Evolutionary conservation across 257 asterid species (phyloP).

Genomic region (Dorcoceras hygrometricum): DNA sequence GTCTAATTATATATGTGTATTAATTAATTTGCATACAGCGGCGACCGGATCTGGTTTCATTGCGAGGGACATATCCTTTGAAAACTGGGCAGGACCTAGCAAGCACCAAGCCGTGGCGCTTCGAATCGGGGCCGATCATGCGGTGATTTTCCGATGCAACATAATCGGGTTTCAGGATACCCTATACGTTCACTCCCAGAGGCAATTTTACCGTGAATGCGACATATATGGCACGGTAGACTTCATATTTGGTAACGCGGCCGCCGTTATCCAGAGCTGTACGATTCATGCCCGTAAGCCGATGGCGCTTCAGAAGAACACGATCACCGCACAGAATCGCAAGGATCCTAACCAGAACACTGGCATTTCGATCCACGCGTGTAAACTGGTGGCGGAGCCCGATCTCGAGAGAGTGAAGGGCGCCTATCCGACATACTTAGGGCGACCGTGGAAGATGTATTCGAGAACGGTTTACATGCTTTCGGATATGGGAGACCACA

Average conservation of each 20-base stretch:
- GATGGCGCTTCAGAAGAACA: not conserved
- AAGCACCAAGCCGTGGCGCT: constrained; percentile 1
- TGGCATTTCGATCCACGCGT: not conserved
- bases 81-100: not conserved
- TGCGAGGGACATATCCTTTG: not conserved
- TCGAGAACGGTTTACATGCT: constrained; percentile 18
- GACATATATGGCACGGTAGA: not conserved
- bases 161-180: not conserved
- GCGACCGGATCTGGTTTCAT: not conserved
- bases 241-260: not conserved
- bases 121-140: not conserved
- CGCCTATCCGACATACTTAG: constrained; percentile 1
- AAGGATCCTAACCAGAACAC: not conserved
- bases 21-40: not conserved
- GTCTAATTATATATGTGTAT: too few relatives aligned
- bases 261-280: not conserved
- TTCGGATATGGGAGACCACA: not conserved
- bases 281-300: not conserved
- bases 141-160: not conserved
- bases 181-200: not conserved
- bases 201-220: not conserved
- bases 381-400: not conserved
- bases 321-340: not conserved
- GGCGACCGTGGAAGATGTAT: constrained; percentile 21
- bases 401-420: constrained; percentile 10